These are phyloP conservation scores for Colletotrichum lindemuthianum DNA, from an alignment of 2,329 filamentous ascomycete species.

Conservation along the genomic window DNA sequence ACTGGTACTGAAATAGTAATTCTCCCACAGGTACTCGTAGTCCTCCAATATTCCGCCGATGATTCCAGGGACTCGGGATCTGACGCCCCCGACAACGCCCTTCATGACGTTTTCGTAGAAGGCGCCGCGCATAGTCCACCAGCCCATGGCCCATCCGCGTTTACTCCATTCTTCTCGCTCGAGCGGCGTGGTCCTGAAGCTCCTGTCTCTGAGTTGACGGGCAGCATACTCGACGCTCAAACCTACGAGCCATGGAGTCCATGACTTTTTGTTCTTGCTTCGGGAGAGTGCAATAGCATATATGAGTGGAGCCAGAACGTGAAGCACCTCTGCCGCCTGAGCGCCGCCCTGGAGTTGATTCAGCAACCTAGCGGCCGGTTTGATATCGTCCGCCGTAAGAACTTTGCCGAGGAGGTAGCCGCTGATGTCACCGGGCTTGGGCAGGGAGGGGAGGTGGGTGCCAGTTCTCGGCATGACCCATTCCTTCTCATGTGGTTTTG, in stretches of 20 bases:
- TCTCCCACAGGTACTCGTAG: conserved; percentile 98
- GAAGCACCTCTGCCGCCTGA: conserved; percentile 87
- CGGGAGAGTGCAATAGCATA: conserved; percentile 87
- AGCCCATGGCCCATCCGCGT: conserved; percentile 88
- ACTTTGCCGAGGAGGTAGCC: conserved; percentile 90
- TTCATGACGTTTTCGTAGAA: conserved; percentile 95
- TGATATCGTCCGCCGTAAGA: conserved; percentile 95
- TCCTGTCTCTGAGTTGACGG: conserved; percentile 80
- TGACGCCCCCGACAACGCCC: conserved; percentile 76
- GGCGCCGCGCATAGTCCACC: conserved; percentile 97
- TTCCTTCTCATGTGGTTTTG: conserved; percentile 62
- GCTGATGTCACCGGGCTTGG: conserved; percentile 83
- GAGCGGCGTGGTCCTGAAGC: conserved; percentile 83
- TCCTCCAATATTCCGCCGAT: conserved; percentile 90
- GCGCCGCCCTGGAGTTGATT: conserved; percentile 79
- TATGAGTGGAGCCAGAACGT: conserved; percentile 87
- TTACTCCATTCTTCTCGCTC: conserved; percentile 91
- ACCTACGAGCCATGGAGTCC: conserved; percentile 92
- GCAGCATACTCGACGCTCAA: conserved; percentile 87
- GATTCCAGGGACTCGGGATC: conserved; percentile 81
- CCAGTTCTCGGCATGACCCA: conserved; percentile 98
- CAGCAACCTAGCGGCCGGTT: conserved; percentile 86
- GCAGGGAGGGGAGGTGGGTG: conserved; percentile 83
- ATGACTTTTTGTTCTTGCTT: conserved; percentile 78
- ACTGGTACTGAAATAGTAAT: conserved; percentile 87